Conservation (phyloP, 1,139 yeast species). For the Nakaseomyces sp. region DNA sequence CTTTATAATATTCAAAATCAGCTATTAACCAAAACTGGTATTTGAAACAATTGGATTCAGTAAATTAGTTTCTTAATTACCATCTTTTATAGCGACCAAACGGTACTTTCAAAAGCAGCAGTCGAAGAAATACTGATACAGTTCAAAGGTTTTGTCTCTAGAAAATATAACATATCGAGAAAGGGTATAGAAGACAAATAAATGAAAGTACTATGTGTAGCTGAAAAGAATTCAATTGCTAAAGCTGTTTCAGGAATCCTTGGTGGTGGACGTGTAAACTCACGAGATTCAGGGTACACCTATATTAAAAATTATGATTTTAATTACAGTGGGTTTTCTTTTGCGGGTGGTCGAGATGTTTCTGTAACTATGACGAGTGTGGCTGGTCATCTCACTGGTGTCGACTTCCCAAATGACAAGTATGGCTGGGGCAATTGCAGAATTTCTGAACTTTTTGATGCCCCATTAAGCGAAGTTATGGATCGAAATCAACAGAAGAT, state of each 20-base stretch:
- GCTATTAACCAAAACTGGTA: too few species aligned
- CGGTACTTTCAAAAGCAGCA: too few species aligned
- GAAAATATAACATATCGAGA: neutral
- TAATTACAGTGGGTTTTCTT: constrained; percentile 46
- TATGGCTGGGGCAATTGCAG: constrained; percentile 60
- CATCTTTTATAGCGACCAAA: too few species aligned
- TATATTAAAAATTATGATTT: constrained; percentile 79
- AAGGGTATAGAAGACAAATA: neutral
- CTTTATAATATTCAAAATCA: too few species aligned
- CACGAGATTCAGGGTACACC: constrained; percentile 46
- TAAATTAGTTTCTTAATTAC: too few species aligned
- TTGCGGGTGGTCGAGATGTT: constrained; percentile 40
- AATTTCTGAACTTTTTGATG: constrained; percentile 61
- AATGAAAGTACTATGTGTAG: constrained; percentile 84
- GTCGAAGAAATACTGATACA: too few species aligned
- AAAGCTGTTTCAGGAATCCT: constrained; percentile 70
- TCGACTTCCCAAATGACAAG: constrained; percentile 50
- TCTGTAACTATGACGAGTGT: constrained; percentile 89
- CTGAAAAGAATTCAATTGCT: constrained; percentile 95
- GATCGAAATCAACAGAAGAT: constrained; percentile 40
- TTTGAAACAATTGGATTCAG: too few species aligned
- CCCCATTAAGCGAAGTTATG: constrained; percentile 46
- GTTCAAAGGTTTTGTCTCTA: too few species aligned
- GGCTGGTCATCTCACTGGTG: constrained; percentile 65
- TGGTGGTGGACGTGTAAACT: constrained; percentile 56